Evolutionary conservation across 2,329 filamentous ascomycete species (phyloP).

Genomic region (Aspergillus puulaauensis): DNA sequence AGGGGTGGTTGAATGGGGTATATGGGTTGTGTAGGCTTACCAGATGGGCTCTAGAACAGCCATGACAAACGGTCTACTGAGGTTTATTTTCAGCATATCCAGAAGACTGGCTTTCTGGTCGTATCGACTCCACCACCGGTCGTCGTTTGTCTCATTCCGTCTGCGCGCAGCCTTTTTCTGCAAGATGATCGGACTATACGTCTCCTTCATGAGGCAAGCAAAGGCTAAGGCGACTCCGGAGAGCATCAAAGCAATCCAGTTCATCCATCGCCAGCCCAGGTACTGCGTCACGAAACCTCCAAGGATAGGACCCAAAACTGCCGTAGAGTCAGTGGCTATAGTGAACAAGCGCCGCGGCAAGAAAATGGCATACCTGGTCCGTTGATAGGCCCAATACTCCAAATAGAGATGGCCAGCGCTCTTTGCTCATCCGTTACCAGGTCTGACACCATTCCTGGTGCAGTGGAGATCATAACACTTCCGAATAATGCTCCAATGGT

Average conservation of each 20-base stretch:
- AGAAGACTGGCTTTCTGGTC: constrained; percentile 68
- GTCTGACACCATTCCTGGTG: constrained; percentile 79
- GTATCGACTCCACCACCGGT: constrained; percentile 76
- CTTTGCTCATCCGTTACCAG: constrained; percentile 78
- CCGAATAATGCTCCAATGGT: constrained; percentile 75
- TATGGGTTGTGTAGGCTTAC: constrained; percentile 40
- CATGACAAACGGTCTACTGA: constrained; percentile 76
- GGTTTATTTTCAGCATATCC: constrained; percentile 69
- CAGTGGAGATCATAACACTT: constrained; percentile 78
- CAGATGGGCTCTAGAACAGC: constrained; percentile 82
- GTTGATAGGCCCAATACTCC: constrained; percentile 81
- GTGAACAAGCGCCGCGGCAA: background rate
- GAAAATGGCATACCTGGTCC: constrained; percentile 52
- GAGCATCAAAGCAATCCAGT: constrained; percentile 76
- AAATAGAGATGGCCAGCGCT: constrained; percentile 79
- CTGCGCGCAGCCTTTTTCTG: constrained; percentile 63
- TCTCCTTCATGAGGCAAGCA: constrained; percentile 66
- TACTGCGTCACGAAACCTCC: constrained; percentile 72
- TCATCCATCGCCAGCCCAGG: constrained; percentile 84
- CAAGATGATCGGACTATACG: constrained; percentile 71
- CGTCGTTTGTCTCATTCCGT: constrained; percentile 68
- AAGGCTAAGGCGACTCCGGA: constrained; percentile 61
- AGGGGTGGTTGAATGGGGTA: background rate
- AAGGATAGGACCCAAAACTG: constrained; percentile 64
- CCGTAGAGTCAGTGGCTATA: constrained; percentile 2